Percentiles rank a stretch among this genome's conserved stretches.
Evolutionary conservation across 352 stramenopile species (phyloP).

Genomic region (Phytophthora capsici): DNA sequence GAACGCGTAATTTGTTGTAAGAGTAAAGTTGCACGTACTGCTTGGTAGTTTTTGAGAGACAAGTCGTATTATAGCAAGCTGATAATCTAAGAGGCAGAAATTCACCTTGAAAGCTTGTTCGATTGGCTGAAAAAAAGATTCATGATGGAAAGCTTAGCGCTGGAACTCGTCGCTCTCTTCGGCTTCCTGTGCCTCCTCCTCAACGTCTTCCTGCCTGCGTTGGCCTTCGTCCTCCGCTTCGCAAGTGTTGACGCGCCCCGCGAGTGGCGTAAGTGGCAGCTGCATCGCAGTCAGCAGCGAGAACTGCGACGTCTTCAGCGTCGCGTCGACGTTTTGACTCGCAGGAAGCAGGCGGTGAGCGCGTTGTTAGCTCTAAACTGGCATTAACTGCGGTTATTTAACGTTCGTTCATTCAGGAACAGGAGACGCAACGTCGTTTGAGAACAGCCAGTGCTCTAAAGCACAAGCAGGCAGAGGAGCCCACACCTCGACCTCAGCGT

Average conservation of each 20-base stretch:
- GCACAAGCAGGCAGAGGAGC: constrained; percentile 8
- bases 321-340: constrained; percentile 33
- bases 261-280: constrained; percentile 48
- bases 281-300: constrained; percentile 46
- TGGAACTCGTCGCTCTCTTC: constrained; percentile 54
- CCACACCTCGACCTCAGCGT: constrained; percentile 14
- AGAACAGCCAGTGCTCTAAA: constrained; percentile 25
- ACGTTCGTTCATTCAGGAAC: constrained; percentile 20
- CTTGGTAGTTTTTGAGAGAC: constrained; percentile 46
- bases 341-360: constrained; percentile 31
- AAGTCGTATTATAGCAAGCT: constrained; percentile 34
- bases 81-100: constrained; percentile 6
- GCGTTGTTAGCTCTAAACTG: neutral
- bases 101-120: neutral
- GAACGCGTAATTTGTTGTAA: constrained; percentile 37
- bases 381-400: neutral
- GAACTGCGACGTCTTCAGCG: constrained; percentile 46
- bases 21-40: constrained; percentile 25
- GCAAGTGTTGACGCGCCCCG: constrained; percentile 37
- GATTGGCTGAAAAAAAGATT: constrained; percentile 37
- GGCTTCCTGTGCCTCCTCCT: constrained; percentile 52
- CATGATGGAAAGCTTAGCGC: constrained; percentile 30
- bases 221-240: constrained; percentile 38
- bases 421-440: constrained; percentile 21
- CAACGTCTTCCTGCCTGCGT: constrained; percentile 46